A percentile compares a stretch with the other conserved stretches of the same genome.
phyloP scores from a whole-genome alignment of 169 alveolate genomes.

The Cryptosporidium parvum region DNA sequence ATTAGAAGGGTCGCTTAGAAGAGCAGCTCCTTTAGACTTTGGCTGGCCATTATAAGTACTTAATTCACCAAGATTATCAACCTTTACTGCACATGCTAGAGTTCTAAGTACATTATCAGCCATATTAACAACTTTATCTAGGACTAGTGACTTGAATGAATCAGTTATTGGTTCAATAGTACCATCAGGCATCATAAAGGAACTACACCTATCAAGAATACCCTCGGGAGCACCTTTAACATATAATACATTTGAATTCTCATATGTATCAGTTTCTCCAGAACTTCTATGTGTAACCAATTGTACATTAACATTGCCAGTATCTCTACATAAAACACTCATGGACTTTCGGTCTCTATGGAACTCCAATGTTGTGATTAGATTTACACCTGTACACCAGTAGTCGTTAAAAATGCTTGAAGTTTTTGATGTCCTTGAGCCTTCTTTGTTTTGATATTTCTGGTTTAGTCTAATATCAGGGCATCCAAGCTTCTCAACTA shows the following conservation, averaged over 20 bases:
- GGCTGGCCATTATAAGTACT: slow-evolving; percentile 77
- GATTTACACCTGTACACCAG: slow-evolving; percentile 77
- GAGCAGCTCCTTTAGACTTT: slow-evolving; percentile 74
- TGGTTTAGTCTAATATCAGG: slow-evolving; percentile 78
- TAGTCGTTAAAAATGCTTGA: slow-evolving; percentile 77
- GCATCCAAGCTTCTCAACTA: slow-evolving; percentile 87
- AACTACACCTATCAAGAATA: slow-evolving; percentile 87
- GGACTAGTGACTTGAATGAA: slow-evolving; percentile 82
- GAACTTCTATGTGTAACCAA: slow-evolving; percentile 48
- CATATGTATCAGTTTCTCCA: slow-evolving; percentile 57
- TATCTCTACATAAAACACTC: slow-evolving; percentile 89
- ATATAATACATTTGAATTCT: slow-evolving; percentile 84
- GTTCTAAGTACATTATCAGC: slow-evolving; percentile 92
- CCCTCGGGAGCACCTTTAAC: slow-evolving; percentile 99
- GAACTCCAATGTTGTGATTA: slow-evolving; percentile 94
- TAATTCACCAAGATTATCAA: slow-evolving; percentile 77
- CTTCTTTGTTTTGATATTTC: slow-evolving; percentile 51
- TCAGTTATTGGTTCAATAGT: slow-evolving; percentile 85
- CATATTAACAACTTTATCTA: slow-evolving; percentile 86
- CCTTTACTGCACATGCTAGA: slow-evolving; percentile 85
- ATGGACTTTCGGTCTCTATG: slow-evolving; percentile 96
- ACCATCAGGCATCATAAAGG: slow-evolving; percentile 88
- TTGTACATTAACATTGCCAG: slow-evolving; percentile 74
- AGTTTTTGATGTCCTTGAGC: slow-evolving; percentile 61
- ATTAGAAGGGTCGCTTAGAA: slow-evolving; percentile 75